Percentiles rank a stretch among this genome's conserved stretches.
Evolutionary conservation across 768 basidiomycete species (phyloP).

Genomic region (Aureoboletus auriporus): DNA sequence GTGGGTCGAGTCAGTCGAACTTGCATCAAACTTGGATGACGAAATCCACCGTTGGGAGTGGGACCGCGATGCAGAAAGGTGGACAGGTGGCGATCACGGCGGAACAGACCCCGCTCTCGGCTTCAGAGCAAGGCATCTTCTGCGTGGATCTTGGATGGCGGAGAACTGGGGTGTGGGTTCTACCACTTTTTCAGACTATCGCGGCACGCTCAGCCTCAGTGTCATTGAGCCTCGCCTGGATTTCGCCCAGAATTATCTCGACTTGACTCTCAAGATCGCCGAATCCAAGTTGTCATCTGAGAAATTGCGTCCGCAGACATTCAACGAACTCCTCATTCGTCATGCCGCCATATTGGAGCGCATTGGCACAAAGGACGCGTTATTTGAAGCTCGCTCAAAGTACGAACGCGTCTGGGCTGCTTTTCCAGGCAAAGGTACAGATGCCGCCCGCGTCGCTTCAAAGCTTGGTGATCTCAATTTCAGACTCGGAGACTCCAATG

Average conservation of each 20-base stretch:
- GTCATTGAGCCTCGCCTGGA: slow-evolving; percentile 54
- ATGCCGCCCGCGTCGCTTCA: slow-evolving; percentile 53
- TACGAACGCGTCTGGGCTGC: slow-evolving; percentile 58
- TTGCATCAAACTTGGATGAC: slow-evolving; percentile 44
- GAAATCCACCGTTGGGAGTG: slow-evolving; percentile 62
- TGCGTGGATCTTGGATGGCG: slow-evolving; percentile 71
- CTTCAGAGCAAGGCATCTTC: slow-evolving; percentile 52
- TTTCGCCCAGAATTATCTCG: slow-evolving; percentile 51
- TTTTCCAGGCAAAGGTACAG: slow-evolving; percentile 35
- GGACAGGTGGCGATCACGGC: slow-evolving; percentile 54
- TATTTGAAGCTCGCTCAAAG: slow-evolving; percentile 51
- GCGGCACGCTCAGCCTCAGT: slow-evolving; percentile 35
- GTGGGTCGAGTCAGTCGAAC: slow-evolving; percentile 59
- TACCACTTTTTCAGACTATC: slow-evolving; percentile 32
- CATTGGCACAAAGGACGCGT: slow-evolving; percentile 47
- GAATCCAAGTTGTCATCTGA: slow-evolving; percentile 36
- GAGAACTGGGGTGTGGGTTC: slow-evolving; percentile 59
- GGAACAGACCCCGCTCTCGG: slow-evolving; percentile 76
- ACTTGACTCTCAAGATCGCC: slow-evolving; percentile 44
- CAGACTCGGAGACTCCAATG: slow-evolving; percentile 47
- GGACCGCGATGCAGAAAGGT: slow-evolving; percentile 58
- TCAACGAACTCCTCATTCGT: slow-evolving; percentile 50
- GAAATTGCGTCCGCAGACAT: slow-evolving; percentile 45
- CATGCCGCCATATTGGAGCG: slow-evolving; percentile 59
- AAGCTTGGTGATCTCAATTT: slow-evolving; percentile 67